Percentiles rank a stretch among this genome's conserved stretches.
phyloP scores from a whole-genome alignment of 345 rosid genomes.

The Acer campestre region DNA sequence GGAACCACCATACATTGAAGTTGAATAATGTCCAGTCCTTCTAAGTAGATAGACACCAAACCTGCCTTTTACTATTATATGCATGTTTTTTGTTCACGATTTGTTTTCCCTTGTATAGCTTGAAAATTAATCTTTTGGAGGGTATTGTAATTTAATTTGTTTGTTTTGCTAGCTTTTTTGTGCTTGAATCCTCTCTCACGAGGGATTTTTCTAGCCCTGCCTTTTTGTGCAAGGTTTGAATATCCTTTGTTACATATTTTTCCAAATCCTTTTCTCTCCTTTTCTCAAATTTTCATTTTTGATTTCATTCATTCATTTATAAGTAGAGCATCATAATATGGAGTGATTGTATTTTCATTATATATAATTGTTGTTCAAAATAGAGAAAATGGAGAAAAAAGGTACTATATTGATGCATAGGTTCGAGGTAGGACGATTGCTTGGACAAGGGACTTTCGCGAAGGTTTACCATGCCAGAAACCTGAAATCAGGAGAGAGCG shows the following conservation, averaged over 20 bases:
- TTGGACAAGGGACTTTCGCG: slow-evolving; percentile 90
- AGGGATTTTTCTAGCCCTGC: slow-evolving; percentile 18
- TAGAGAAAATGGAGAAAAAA: slow-evolving; percentile 57
- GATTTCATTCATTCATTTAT: too few species aligned
- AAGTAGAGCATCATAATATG: too few species aligned
- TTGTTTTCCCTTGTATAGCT: neutral
- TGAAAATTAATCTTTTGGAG: neutral
- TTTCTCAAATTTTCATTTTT: too few species aligned
- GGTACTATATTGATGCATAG: slow-evolving; percentile 54
- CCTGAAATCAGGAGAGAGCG: slow-evolving; percentile 57
- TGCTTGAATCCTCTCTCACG: neutral
- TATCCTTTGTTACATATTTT: neutral
- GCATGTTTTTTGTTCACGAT: neutral
- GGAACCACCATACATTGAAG: neutral
- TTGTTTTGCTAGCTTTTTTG: neutral
- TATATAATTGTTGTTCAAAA: neutral
- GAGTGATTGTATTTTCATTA: neutral
- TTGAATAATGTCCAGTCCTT: slow-evolving; percentile 4
- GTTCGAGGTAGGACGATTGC: slow-evolving; percentile 73
- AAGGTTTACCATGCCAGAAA: slow-evolving; percentile 79
- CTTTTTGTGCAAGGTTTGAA: slow-evolving; percentile 7
- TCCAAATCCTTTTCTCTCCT: too few species aligned
- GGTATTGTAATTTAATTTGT: neutral
- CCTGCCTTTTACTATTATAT: slow-evolving; percentile 1
- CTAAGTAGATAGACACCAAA: neutral